phyloP scores from a whole-genome alignment of 306 rosid genomes.

The Psophocarpus tetragonolobus region DNA sequence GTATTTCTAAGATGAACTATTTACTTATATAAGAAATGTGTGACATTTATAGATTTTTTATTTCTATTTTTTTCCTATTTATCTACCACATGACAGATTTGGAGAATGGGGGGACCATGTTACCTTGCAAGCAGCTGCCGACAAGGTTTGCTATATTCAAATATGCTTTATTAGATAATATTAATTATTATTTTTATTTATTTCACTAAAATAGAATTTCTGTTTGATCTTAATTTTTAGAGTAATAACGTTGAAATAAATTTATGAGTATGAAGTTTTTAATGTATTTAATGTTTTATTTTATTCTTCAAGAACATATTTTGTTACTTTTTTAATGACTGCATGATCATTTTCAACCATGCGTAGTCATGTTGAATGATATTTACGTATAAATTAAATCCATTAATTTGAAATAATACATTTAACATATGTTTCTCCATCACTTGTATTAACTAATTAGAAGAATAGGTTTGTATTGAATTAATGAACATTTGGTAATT shows the following conservation, averaged over 20 bases:
- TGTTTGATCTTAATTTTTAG: background rate
- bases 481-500: too few relatives aligned
- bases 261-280: background rate
- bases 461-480: too few relatives aligned
- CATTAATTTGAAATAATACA: background rate
- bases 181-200: background rate
- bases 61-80: conserved; percentile 9
- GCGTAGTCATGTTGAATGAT: background rate
- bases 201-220: background rate
- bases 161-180: background rate
- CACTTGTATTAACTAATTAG: too few relatives aligned
- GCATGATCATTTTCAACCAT: background rate
- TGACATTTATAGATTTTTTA: background rate
- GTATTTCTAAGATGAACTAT: conserved; percentile 28
- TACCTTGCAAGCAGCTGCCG: conserved; percentile 84
- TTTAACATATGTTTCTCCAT: too few relatives aligned
- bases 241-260: background rate
- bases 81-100: conserved; percentile 47
- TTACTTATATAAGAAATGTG: conserved; percentile 11
- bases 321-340: background rate
- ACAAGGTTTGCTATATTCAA: conserved; percentile 53
- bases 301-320: too few relatives aligned
- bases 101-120: conserved; percentile 93
- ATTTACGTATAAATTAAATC: background rate
- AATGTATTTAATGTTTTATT: background rate